Percentiles rank a stretch among this genome's conserved stretches.
These are phyloP conservation scores for Lipomyces yamanashiensis DNA, from an alignment of 805 yeast genomes.

Conservation along the genomic window DNA sequence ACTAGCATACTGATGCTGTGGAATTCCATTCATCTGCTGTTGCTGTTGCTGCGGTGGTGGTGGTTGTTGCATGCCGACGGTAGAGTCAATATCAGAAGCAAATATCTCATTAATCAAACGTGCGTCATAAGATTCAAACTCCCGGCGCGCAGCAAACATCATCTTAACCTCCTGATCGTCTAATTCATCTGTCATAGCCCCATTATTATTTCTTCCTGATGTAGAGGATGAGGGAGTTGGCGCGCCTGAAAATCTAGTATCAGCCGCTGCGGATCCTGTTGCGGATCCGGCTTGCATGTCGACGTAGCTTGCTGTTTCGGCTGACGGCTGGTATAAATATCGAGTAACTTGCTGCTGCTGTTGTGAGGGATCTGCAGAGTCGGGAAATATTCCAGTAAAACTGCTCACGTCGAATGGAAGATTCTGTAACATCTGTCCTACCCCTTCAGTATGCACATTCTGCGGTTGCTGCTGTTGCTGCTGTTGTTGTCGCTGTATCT, in stretches of 20 bases:
- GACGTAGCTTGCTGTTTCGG: slow-evolving; percentile 8
- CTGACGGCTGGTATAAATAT: background rate
- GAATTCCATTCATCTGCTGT: background rate
- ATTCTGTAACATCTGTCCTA: background rate
- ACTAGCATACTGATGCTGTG: background rate
- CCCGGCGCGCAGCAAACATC: slow-evolving; percentile 22
- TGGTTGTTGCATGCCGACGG: too few species aligned
- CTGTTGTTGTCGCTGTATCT: slow-evolving; percentile 5
- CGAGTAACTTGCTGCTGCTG: slow-evolving; percentile 19
- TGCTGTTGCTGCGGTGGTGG: slow-evolving; percentile 2
- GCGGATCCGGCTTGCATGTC: too few species aligned
- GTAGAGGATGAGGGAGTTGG: background rate
- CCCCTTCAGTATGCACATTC: too few species aligned
- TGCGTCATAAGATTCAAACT: slow-evolving; percentile 18
- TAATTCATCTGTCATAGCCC: background rate
- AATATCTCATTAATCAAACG: slow-evolving; percentile 17
- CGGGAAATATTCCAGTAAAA: background rate
- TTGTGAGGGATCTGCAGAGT: background rate
- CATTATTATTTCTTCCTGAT: background rate
- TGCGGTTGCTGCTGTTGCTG: background rate
- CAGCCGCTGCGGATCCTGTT: too few species aligned
- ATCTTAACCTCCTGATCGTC: slow-evolving; percentile 6
- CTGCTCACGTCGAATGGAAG: slow-evolving; percentile 12
- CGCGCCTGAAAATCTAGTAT: background rate
- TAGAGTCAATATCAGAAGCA: slow-evolving; percentile 7